Base-by-base conservation (phyloP, 208 protist genomes). In the Wallacemonas sp. region DNA sequence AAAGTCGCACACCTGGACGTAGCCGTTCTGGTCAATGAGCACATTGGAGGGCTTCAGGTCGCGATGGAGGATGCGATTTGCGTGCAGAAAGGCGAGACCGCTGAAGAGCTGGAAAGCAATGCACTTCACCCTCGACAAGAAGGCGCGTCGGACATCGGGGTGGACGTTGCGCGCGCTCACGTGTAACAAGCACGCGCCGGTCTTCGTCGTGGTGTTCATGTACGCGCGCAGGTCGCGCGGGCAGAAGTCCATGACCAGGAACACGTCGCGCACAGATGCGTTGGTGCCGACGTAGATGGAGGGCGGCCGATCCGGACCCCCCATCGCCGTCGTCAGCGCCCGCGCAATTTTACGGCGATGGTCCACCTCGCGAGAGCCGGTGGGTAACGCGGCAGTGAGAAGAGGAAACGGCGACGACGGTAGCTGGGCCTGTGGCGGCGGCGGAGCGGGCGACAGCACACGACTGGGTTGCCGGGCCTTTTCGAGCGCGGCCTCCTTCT, bases 1-100 rank as follows among this genome's bases (percentile, higher is more conserved):
- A 79, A 97, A 96, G 65, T 97, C 93, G 65, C 82, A 91, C n/a
- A 97, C 33, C 69, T 96, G 92, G 62, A 94, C 84, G 18, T 73
- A 45, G 23, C 87, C 87, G 46, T 84, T 28, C 45, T 57, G 50
- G 65, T 77, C 75, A 31, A 97, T 72, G 20, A 97, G 83, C 33
- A 97, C 75, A 57, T 97, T 97, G 22, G 89, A 92, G 23, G 89
- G 79, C 67, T 97, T 97, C 57, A 97, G 61, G 46, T 97, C 93
- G 28, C 90, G 88, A 55, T 97, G 93, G 23, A 96, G 62, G 20
- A 96, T 79, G 42, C 86, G 86, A 50, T 92, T 83, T 4, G 74
- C 82, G 70, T 97, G 93, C 44, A 97, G 57, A 67, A 94, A 97
- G 28, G 65, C 62, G 7, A 95, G 61, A 0, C 74, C 93, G 46